Conservation (phyloP, 1,284 basidiomycete species). For the Neolentinus lepideus region DNA sequence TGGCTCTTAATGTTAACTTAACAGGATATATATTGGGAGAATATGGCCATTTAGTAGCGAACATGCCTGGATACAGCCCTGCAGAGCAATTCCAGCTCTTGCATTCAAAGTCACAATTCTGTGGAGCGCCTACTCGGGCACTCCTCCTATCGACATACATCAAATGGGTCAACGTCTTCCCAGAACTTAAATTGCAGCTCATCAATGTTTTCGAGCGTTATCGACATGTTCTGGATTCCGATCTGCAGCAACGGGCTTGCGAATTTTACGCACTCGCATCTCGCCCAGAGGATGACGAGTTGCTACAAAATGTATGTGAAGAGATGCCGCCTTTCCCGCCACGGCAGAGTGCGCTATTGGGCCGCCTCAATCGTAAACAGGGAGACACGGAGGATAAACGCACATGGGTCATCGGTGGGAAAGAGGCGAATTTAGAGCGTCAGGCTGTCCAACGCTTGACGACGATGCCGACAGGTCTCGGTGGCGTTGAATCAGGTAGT, state of each 20-base stretch:
- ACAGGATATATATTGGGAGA: slow-evolving; percentile 94
- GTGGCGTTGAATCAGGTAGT: slow-evolving; percentile 10
- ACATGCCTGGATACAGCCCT: slow-evolving; percentile 89
- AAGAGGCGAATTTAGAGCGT: slow-evolving; percentile 81
- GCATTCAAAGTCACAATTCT: slow-evolving; percentile 94
- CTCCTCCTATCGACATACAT: slow-evolving; percentile 95
- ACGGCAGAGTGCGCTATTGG: slow-evolving; percentile 84
- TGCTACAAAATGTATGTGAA: slow-evolving; percentile 92
- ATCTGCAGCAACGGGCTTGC: slow-evolving; percentile 97
- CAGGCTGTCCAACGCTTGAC: slow-evolving; percentile 46
- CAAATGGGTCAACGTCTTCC: slow-evolving; percentile 99
- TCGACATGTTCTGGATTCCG: slow-evolving; percentile 94
- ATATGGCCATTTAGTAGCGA: slow-evolving; percentile 95
- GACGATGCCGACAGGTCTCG: slow-evolving; percentile 28
- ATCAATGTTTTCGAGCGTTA: slow-evolving; percentile 97
- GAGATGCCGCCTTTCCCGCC: slow-evolving; percentile 99
- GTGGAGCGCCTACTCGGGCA: slow-evolving; percentile 87
- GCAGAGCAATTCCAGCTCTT: slow-evolving; percentile 92
- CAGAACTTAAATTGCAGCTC: slow-evolving; percentile 94
- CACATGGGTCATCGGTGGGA: slow-evolving; percentile 93
- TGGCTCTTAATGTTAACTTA: slow-evolving; percentile 6
- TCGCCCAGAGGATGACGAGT: slow-evolving; percentile 81
- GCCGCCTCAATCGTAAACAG: slow-evolving; percentile 81
- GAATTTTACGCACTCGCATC: slow-evolving; percentile 87
- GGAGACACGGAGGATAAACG: slow-evolving; percentile 89